Conservation (phyloP, 345 rosid species). For the Mangifera indica region DNA sequence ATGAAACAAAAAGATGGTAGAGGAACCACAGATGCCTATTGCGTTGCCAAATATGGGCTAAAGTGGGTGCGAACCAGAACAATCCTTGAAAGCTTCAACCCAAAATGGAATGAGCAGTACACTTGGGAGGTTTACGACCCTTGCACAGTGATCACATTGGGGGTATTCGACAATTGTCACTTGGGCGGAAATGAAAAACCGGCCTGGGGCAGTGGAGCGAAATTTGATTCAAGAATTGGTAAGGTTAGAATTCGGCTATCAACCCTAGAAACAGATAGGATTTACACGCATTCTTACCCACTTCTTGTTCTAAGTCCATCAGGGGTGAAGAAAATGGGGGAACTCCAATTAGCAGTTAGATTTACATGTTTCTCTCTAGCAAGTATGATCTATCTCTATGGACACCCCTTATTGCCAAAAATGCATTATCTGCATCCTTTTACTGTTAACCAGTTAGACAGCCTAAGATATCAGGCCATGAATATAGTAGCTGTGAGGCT, state of each 20-base stretch:
- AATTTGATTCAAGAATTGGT: slow-evolving; percentile 66
- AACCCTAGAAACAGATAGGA: slow-evolving; percentile 65
- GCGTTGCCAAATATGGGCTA: slow-evolving; percentile 83
- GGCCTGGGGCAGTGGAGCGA: slow-evolving; percentile 39
- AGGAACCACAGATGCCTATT: slow-evolving; percentile 70
- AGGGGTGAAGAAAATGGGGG: slow-evolving; percentile 91
- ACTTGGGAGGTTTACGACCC: slow-evolving; percentile 90
- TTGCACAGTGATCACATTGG: slow-evolving; percentile 74
- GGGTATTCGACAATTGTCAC: slow-evolving; percentile 83
- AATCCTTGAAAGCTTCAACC: slow-evolving; percentile 60
- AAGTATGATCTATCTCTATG: slow-evolving; percentile 66
- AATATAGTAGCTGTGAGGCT: slow-evolving; percentile 71
- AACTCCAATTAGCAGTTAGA: slow-evolving; percentile 69
- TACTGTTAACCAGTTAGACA: slow-evolving; percentile 78
- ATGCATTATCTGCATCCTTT: slow-evolving; percentile 88
- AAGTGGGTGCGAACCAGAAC: slow-evolving; percentile 90
- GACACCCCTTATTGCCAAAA: slow-evolving; percentile 76
- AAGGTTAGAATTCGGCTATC: slow-evolving; percentile 78
- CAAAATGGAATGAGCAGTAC: slow-evolving; percentile 90
- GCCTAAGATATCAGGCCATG: slow-evolving; percentile 77
- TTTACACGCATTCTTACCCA: slow-evolving; percentile 76
- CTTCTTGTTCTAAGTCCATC: slow-evolving; percentile 64
- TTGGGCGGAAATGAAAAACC: slow-evolving; percentile 60
- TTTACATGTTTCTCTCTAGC: slow-evolving; percentile 75
- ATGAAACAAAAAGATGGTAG: slow-evolving; percentile 72